A percentile compares a stretch with the other conserved stretches of the same genome.
Conservation (phyloP, 2,329 filamentous ascomycete genomes). For the Pezicula neosporulosa region DNA sequence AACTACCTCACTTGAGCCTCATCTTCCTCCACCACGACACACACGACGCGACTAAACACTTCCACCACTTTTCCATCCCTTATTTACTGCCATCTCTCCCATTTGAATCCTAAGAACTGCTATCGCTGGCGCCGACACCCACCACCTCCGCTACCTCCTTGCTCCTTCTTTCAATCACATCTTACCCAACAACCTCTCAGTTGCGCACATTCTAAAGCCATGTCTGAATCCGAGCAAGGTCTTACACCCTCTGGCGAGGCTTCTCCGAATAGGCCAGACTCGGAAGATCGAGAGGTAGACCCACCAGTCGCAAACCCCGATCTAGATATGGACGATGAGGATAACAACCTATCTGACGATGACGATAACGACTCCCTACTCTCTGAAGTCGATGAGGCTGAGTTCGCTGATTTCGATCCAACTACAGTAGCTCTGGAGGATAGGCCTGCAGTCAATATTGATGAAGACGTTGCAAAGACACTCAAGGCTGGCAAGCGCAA, state of each 20-base stretch:
- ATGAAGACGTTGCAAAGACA: conserved; percentile 61
- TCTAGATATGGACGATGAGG: conserved; percentile 25
- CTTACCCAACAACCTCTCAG: neutral
- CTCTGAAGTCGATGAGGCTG: conserved; percentile 66
- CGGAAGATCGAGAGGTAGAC: conserved; percentile 19
- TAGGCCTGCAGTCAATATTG: conserved; percentile 58
- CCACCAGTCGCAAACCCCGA: conserved; percentile 20
- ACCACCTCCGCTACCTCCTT: neutral
- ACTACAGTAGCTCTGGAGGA: conserved; percentile 60
- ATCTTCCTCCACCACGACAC: neutral
- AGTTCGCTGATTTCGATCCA: conserved; percentile 68
- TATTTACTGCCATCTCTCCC: neutral
- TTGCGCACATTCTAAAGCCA: conserved; percentile 7
- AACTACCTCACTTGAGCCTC: neutral
- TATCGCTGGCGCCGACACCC: neutral
- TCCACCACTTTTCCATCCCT: neutral
- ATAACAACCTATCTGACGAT: conserved; percentile 35
- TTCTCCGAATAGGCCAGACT: conserved; percentile 13
- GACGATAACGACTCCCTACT: conserved; percentile 55
- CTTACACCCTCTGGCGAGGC: conserved; percentile 13
- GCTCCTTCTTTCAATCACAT: neutral
- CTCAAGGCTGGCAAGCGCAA: conserved; percentile 64
- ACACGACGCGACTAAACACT: neutral
- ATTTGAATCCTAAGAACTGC: neutral
- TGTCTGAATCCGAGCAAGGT: conserved; percentile 24